Evolutionary conservation across 352 stramenopile genomes (phyloP), one percentile per base, ranked within the genome.

Genomic region (Pelagophyceae sp.): DNA sequence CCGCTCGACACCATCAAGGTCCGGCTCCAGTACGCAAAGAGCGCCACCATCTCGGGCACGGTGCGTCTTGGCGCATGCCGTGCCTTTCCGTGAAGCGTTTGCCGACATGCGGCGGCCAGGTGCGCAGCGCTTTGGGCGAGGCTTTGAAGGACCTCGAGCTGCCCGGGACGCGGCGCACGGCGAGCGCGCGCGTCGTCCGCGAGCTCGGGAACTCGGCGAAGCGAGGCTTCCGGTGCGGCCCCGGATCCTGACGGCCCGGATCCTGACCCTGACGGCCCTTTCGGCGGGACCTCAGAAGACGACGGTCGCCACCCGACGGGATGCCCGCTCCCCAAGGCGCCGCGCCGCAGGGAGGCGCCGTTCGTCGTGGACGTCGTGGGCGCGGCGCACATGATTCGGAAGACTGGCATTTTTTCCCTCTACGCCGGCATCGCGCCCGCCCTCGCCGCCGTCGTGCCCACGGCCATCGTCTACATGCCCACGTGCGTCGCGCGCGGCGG

Each of bases 1-100:
- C 67, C 67, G 33, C 67, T 74, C 33, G 67, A 74, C 67, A 74
- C 67, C 35, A 33, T 74, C 33, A 74, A 74, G 67, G 67, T 74
- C 17, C 67, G 67, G 37, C 67, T 74, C 2, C 67, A 74, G 67
- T 74, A 74, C 67, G 3, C 35, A 27, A 33, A 35, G 1, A 37
- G 17, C 67, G 17, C 27, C 40, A 23, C 45, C 45, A 54, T 54
- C 45, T 54, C 45, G 45, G 45, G 23, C 45, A 23, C 45, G 45
- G 45, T 54, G n/a, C n/a, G n/a, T n/a, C n/a, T n/a, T n/a, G n/a
- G n/a, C n/a, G n/a, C n/a, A n/a, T n/a, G n/a, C n/a, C n/a, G n/a
- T n/a, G n/a, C n/a, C n/a, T n/a, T n/a, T n/a, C 50, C 50, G 50
- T 27, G 50, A 17, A n/a, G 58, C 58, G 17, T 6, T 11, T 33